These are phyloP conservation scores for Tolypocladium amazonense DNA, from an alignment of 2,329 filamentous ascomycete genomes.

Conservation along the genomic window DNA sequence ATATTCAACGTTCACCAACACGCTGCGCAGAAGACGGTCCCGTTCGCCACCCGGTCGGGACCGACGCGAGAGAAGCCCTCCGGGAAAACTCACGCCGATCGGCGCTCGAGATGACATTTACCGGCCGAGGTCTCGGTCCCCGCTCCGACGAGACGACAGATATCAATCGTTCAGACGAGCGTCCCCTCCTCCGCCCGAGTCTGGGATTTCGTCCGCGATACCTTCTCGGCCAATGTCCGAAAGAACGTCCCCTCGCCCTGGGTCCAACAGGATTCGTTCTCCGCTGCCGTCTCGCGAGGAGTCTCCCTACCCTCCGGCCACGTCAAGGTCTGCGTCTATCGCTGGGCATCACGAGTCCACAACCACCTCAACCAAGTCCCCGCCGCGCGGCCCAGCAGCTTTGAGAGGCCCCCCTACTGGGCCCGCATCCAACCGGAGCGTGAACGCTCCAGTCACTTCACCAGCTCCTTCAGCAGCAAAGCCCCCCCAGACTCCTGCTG, in stretches of 20 bases:
- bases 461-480: constrained; percentile 22
- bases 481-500: constrained; percentile 22
- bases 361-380: constrained; percentile 27
- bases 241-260: constrained; percentile 41
- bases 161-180: constrained; percentile 32
- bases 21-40: constrained; percentile 34
- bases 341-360: constrained; percentile 16
- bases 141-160: constrained; percentile 34
- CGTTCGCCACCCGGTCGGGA: constrained; percentile 43
- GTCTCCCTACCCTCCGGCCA: constrained; percentile 19
- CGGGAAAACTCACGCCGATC: constrained; percentile 14
- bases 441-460: constrained; percentile 23
- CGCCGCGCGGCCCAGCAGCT: constrained; percentile 44
- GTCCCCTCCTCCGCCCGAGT: constrained; percentile 37
- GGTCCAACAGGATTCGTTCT: constrained; percentile 35
- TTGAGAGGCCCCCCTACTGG: constrained; percentile 39
- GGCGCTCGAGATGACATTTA: constrained; percentile 31
- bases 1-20: not conserved
- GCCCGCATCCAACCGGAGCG: constrained; percentile 25
- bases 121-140: constrained; percentile 41
- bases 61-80: constrained; percentile 24
- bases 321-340: constrained; percentile 10
- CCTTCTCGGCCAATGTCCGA: constrained; percentile 40
- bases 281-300: constrained; percentile 32
- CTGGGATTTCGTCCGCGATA: constrained; percentile 37